Evolutionary conservation across 1,284 basidiomycete species (phyloP), one percentile per base, ranked within the genome.

Genomic region (Ustilago nuda): DNA sequence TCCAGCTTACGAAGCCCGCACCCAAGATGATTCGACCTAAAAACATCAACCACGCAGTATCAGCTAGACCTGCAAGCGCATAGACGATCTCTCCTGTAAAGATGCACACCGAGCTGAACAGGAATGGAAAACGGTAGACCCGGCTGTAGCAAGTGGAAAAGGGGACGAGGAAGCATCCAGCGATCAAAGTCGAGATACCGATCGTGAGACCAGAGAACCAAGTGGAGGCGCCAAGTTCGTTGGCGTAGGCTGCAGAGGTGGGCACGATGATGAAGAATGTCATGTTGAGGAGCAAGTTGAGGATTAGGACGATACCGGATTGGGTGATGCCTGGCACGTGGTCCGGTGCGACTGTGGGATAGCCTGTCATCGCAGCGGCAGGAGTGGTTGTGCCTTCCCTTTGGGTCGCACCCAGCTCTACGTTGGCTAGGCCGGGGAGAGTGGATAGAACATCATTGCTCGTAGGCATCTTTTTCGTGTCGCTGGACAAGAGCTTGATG

Each of bases 261-360:
- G 76, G 76, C 1, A 78, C 76, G 58, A 78, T 78, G 76, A 78
- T 78, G 66, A 78, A 78, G 56, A 78, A 78, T 8, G 72, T 75
- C 50, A 75, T 56, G 69, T 78, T 78, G 58, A 78, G 66, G 12
- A 78, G 61, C 9, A 78, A 69, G 66, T 78, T 78, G 62, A 75
- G 66, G 13, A 55, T 19, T 15, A 78, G 54, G 17, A 75, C 66
- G 37, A 78, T 65, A 45, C 51, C 56, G 41, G 66, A 66, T 37
- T 69, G 66, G 6, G 72, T 57, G 8, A 75, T 46, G n/a, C 69
- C 61, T 8, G 76, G 71, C 3, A 69, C 37, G 32, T 75, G 72
- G 43, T 75, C 54, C 0, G 67, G 45, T 35, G 56, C 8, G 1
- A 75, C 72, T n/a, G 32, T 52, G 0, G 60, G 57, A 7, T 54